Conservation (phyloP, 192 early-diverging fungal species). For the Haplosporangium gracile region DNA sequence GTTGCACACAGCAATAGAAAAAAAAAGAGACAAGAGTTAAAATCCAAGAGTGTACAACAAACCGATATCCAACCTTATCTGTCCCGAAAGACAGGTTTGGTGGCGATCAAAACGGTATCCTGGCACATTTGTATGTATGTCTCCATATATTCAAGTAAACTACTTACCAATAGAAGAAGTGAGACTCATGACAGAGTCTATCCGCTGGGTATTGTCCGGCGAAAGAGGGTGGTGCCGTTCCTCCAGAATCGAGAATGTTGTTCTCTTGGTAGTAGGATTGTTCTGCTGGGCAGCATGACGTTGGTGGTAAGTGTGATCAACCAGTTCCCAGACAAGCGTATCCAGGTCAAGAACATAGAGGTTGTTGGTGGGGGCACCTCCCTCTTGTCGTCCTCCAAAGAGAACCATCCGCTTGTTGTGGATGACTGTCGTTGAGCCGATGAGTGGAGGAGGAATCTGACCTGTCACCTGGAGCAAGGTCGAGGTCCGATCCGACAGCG, state of each 20-base stretch:
- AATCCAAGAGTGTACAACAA: background rate
- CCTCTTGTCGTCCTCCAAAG: slow-evolving; percentile 77
- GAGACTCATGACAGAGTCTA: background rate
- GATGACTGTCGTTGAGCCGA: slow-evolving; percentile 74
- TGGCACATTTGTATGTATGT: too few species aligned
- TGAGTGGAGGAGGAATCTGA: slow-evolving; percentile 77
- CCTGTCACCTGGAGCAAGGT: slow-evolving; percentile 62
- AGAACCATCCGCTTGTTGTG: slow-evolving; percentile 69
- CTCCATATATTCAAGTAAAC: too few species aligned
- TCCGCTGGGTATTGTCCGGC: background rate
- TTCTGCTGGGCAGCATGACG: background rate
- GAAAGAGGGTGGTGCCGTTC: slow-evolving; percentile 21
- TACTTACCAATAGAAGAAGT: background rate
- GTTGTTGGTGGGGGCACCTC: slow-evolving; percentile 72
- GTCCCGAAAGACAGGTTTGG: background rate
- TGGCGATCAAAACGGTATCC: background rate
- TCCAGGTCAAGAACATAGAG: slow-evolving; percentile 74
- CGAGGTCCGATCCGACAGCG: slow-evolving; percentile 65
- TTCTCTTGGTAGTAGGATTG: background rate
- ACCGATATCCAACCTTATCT: background rate
- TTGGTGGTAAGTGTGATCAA: slow-evolving; percentile 35
- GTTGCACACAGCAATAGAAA: slow-evolving; percentile 1
- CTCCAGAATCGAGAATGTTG: background rate
- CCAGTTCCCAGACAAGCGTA: slow-evolving; percentile 68
- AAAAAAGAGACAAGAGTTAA: background rate